phyloP scores from a whole-genome alignment of 2,329 filamentous ascomycete genomes.

The Cercospora janseana region DNA sequence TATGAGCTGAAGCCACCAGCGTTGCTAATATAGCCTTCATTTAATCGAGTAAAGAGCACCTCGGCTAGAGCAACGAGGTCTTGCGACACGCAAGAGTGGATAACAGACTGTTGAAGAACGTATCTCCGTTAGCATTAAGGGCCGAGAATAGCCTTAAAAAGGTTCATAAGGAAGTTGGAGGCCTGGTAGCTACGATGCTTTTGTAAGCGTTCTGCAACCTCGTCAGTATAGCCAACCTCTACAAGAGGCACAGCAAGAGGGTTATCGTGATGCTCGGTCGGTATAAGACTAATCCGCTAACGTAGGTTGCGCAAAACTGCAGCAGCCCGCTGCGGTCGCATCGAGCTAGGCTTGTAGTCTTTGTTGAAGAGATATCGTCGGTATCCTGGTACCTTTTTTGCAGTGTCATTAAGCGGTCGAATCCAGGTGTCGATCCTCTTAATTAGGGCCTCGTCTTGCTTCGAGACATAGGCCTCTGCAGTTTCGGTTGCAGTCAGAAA shows the following conservation, averaged over 20 bases:
- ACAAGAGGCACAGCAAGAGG: slow-evolving; percentile 1
- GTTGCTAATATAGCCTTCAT: slow-evolving; percentile 10
- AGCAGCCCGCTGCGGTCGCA: neutral
- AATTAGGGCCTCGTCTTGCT: neutral
- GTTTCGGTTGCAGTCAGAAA: neutral
- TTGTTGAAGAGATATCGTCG: neutral
- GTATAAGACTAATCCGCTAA: neutral
- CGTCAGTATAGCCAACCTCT: slow-evolving; percentile 1
- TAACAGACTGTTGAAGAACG: neutral
- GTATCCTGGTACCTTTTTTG: neutral
- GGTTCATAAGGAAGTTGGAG: slow-evolving; percentile 13
- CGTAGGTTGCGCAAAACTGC: neutral
- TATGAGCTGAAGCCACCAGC: slow-evolving; percentile 5
- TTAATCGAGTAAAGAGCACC: slow-evolving; percentile 5
- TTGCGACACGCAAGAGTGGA: neutral
- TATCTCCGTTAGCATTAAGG: neutral
- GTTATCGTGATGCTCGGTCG: neutral
- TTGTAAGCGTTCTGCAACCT: neutral
- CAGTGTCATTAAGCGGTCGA: neutral
- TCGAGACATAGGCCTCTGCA: neutral
- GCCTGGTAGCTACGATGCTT: neutral
- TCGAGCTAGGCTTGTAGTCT: neutral
- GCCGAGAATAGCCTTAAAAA: neutral
- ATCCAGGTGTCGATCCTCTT: neutral
- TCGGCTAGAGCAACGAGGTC: slow-evolving; percentile 3